Conservation (phyloP, 805 yeast genomes). For the Candida qinlingensis region DNA sequence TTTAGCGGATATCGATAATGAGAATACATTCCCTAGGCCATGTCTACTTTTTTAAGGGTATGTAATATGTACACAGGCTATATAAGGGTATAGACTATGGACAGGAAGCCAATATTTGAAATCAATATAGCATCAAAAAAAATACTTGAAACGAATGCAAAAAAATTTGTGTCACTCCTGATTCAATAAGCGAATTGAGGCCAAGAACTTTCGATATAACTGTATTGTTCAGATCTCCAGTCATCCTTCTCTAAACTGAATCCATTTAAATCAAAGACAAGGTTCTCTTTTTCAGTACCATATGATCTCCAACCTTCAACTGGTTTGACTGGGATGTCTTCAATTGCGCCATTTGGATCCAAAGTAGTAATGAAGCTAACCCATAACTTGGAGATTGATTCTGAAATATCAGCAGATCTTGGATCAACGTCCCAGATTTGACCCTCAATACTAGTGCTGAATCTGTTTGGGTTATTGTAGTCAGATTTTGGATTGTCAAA, state of each 20-base stretch:
- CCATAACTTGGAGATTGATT: slow-evolving; percentile 5
- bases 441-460: neutral
- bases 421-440: slow-evolving; percentile 1
- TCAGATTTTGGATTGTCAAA: slow-evolving; percentile 5
- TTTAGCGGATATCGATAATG: too few relatives aligned
- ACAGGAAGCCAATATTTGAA: too few relatives aligned
- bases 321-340: neutral
- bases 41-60: too few relatives aligned
- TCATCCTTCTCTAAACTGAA: slow-evolving; percentile 5
- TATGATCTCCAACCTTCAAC: slow-evolving; percentile 6
- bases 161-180: too few relatives aligned
- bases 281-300: neutral
- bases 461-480: neutral
- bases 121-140: too few relatives aligned
- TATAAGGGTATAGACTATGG: too few relatives aligned
- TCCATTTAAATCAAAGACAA: slow-evolving; percentile 9
- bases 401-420: slow-evolving; percentile 1
- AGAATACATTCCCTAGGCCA: too few relatives aligned
- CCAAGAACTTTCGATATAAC: neutral
- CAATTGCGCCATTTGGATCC: slow-evolving; percentile 29
- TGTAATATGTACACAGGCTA: too few relatives aligned
- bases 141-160: too few relatives aligned
- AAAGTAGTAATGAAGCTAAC: slow-evolving; percentile 27
- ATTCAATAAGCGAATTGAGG: too few relatives aligned
- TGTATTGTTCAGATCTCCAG: slow-evolving; percentile 6